Evolutionary conservation across 2,329 filamentous ascomycete species (phyloP).

Genomic region (Dactylellina sp.): DNA sequence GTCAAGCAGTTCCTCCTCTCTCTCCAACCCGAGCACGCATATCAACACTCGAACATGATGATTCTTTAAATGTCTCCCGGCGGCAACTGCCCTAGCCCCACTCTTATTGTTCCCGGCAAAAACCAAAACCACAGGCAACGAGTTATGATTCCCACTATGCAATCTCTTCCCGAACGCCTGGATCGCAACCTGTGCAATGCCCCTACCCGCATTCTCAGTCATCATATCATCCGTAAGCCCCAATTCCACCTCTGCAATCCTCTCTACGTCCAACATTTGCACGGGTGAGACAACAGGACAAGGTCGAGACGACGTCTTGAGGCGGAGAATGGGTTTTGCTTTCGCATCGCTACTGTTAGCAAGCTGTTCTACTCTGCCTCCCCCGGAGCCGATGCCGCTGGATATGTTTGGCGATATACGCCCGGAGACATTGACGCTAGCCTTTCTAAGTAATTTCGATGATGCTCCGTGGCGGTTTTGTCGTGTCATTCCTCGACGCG

Average conservation of each 20-base stretch:
- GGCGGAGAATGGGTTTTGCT: conserved; percentile 41
- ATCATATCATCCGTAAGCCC: conserved; percentile 90
- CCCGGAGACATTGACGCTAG: conserved; percentile 56
- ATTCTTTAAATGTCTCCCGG: conserved; percentile 86
- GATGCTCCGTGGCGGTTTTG: conserved; percentile 32
- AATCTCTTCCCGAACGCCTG: conserved; percentile 72
- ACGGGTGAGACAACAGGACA: conserved; percentile 74
- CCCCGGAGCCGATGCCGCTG: conserved; percentile 44
- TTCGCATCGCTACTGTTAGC: conserved; percentile 59
- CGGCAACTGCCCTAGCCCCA: conserved; percentile 84
- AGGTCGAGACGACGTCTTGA: conserved; percentile 66
- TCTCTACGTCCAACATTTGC: conserved; percentile 92
- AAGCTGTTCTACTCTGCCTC: conserved; percentile 56
- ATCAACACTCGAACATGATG: conserved; percentile 83
- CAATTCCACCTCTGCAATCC: conserved; percentile 86
- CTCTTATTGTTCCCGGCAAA: conserved; percentile 96
- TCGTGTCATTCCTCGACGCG: conserved; percentile 64
- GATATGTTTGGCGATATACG: conserved; percentile 51
- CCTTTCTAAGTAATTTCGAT: conserved; percentile 57
- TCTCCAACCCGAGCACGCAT: conserved; percentile 85
- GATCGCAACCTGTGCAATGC: conserved; percentile 85
- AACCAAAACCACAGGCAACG: conserved; percentile 74
- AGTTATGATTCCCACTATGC: conserved; percentile 64
- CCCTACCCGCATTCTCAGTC: conserved; percentile 88
- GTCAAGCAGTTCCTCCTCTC: conserved; percentile 82